These are phyloP conservation scores for Chrysoporthe austroafricana DNA, from an alignment of 2,329 filamentous ascomycete species.

Conservation along the genomic window DNA sequence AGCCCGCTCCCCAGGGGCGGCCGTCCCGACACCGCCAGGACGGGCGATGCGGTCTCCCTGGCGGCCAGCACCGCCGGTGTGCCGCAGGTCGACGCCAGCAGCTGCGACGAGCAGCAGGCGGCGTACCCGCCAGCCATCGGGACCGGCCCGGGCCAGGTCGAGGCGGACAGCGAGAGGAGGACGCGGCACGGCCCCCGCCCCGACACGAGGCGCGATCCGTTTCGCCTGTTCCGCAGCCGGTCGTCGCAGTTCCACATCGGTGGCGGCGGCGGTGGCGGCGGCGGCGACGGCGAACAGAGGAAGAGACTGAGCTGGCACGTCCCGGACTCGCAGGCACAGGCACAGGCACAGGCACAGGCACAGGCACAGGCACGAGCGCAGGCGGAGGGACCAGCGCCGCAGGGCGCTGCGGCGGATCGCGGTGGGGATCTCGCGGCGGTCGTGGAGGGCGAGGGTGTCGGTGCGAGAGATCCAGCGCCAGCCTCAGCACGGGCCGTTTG, in stretches of 20 bases:
- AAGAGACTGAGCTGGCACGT: conserved; percentile 14
- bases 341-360: not conserved
- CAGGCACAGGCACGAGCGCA: not conserved
- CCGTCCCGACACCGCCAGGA: not conserved
- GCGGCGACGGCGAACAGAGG: not conserved
- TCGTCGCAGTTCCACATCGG: conserved; percentile 15
- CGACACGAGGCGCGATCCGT: conserved; percentile 3
- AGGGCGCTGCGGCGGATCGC: not conserved
- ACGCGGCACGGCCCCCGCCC: not conserved
- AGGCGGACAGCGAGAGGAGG: not conserved
- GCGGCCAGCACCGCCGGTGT: not conserved
- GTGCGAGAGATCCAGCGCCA: conserved; percentile 5
- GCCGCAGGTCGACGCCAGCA: not conserved
- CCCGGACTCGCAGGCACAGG: not conserved
- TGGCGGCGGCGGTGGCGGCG: not conserved
- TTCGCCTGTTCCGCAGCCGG: conserved; percentile 20
- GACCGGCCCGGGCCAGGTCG: not conserved
- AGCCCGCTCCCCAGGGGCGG: not conserved
- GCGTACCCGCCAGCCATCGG: not conserved
- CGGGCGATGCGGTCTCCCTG: not conserved
- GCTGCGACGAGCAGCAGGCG: conserved; percentile 10
- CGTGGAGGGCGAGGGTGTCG: not conserved
- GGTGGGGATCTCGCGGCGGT: not conserved
- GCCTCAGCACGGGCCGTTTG: not conserved
- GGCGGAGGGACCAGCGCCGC: not conserved